Percentiles rank a stretch among this genome's conserved stretches.
These are phyloP conservation scores for Przewalskia tangutica DNA, from an alignment of 257 asterid species.

Conservation along the genomic window DNA sequence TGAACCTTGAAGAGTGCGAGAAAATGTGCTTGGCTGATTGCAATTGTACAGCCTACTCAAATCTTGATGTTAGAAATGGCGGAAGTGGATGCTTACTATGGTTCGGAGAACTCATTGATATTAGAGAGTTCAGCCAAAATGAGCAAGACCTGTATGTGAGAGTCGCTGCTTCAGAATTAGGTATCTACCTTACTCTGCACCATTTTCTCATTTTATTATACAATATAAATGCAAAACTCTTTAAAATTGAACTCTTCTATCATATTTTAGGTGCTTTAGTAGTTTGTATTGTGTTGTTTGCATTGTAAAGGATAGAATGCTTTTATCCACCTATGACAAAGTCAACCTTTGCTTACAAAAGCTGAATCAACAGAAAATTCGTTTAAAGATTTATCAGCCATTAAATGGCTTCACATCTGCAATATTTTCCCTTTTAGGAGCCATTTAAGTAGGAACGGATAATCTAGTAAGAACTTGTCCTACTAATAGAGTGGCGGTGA, in stretches of 20 bases:
- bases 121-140: slow-evolving; percentile 7
- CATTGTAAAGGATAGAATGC: too few species aligned
- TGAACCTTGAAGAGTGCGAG: slow-evolving; percentile 26
- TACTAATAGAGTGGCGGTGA: too few species aligned
- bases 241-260: background rate
- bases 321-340: background rate
- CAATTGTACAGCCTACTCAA: slow-evolving; percentile 31
- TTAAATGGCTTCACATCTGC: background rate
- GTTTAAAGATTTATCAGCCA: background rate
- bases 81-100: slow-evolving; percentile 35
- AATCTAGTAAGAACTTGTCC: background rate
- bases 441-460: too few species aligned
- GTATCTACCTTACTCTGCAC: background rate
- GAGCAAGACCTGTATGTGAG: slow-evolving; percentile 5
- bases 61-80: slow-evolving; percentile 12
- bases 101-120: slow-evolving; percentile 30
- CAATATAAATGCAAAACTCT: background rate
- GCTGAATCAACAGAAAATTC: background rate
- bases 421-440: background rate
- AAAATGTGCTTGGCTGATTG: slow-evolving; percentile 28
- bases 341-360: background rate
- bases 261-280: background rate
- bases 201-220: background rate
- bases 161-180: slow-evolving; percentile 10
- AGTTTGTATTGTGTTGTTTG: background rate